phyloP scores from a whole-genome alignment of 1,284 basidiomycete genomes.

The Apiotrichum laibachii region DNA sequence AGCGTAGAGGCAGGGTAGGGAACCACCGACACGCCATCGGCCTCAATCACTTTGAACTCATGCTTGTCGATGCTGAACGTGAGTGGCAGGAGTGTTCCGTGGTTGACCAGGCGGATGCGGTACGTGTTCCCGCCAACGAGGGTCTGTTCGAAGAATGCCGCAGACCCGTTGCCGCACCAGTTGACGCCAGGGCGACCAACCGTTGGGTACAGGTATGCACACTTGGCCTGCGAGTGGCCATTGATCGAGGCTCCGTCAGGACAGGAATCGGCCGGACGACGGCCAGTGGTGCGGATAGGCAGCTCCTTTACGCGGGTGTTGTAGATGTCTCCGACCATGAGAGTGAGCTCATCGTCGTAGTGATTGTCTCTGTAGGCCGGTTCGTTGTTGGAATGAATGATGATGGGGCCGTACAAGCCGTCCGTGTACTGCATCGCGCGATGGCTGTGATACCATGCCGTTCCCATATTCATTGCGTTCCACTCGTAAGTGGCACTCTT shows the following conservation, averaged over 20 bases:
- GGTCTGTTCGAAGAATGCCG: slow-evolving; percentile 44
- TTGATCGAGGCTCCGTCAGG: slow-evolving; percentile 29
- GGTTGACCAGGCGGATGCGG: slow-evolving; percentile 58
- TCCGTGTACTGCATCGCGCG: slow-evolving; percentile 50
- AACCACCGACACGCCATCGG: slow-evolving; percentile 26
- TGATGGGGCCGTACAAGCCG: slow-evolving; percentile 53
- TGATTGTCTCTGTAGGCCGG: slow-evolving; percentile 14
- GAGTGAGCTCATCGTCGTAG: slow-evolving; percentile 25
- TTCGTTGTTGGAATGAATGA: slow-evolving; percentile 42
- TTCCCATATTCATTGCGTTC: slow-evolving; percentile 47
- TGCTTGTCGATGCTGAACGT: slow-evolving; percentile 29
- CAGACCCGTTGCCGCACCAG: slow-evolving; percentile 35
- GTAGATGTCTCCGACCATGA: slow-evolving; percentile 27
- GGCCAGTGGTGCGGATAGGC: slow-evolving; percentile 13
- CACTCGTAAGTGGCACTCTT: slow-evolving; percentile 56
- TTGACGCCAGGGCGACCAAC: slow-evolving; percentile 19
- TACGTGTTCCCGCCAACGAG: slow-evolving; percentile 49
- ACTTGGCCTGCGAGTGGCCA: slow-evolving; percentile 21
- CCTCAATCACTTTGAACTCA: slow-evolving; percentile 28
- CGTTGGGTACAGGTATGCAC: slow-evolving; percentile 23
- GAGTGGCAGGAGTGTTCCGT: slow-evolving; percentile 44
- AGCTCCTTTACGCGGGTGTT: slow-evolving; percentile 19
- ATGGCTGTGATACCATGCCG: slow-evolving; percentile 52
- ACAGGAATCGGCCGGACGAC: slow-evolving; percentile 26
- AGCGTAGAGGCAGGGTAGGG: slow-evolving; percentile 20